Base-by-base conservation (phyloP, 2,329 filamentous ascomycete genomes). In the Aureobasidium sp. region DNA sequence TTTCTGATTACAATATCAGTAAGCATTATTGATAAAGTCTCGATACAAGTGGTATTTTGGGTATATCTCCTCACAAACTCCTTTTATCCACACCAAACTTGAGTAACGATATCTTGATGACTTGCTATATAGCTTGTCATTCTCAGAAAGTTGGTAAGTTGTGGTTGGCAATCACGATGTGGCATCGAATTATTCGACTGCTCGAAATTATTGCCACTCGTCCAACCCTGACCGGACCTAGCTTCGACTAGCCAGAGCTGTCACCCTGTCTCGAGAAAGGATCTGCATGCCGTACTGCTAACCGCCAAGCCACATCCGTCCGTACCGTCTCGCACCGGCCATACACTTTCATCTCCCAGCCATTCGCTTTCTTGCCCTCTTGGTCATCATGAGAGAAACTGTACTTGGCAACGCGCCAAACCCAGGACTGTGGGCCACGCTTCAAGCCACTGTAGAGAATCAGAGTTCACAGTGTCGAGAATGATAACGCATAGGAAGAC, bases 401-500 rank as follows among this genome's bases (percentile, higher is more conserved):
- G 48, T 11, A 51, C 37, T 32, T 51, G 48, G 48, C 29, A 41
- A 50, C 34, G 34, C 34, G 45, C 24, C 34, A 50, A 27, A 22
- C 16, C 45, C 24, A 50, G 45, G 22, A 50, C 45, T 29, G 45
- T 52, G 37, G 48, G 32, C 35, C 35, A 39, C 39, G 4, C 44
- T 2, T 35, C n/a, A 38, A 44, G 39, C 38, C 32, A 21, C 37
- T 19, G 16, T 17, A 16, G 34, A 27, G 16, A 21, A 39, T 24
- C 27, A 41, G 24, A 40, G 21, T 51, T 32, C 29, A n/a, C 37
- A 41, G 35, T 35, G 24, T 19, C 19, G 19, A 27, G 32, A 29
- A 53, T 53, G 49, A 53, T 53, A 27, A 48, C 54, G 55, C 60
- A 61, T 42, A 57, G 56, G 19, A 61, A 61, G 54, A 56, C 56